These are phyloP conservation scores for Penicillium flavigenum DNA, from an alignment of 495 filamentous ascomycete species.

Conservation along the genomic window DNA sequence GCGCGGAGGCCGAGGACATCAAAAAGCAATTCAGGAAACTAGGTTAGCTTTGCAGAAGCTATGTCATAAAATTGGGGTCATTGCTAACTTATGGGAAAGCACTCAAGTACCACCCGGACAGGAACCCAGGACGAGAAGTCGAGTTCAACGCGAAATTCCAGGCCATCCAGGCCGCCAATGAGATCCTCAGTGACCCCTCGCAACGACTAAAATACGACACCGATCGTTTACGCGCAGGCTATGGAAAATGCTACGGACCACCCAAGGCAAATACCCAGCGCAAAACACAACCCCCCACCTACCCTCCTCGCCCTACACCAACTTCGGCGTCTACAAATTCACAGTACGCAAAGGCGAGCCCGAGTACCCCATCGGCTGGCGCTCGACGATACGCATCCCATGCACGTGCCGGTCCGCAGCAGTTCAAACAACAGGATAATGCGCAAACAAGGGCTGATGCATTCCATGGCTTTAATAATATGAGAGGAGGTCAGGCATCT, in stretches of 20 bases:
- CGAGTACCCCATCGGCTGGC: slow-evolving; percentile 49
- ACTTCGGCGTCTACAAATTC: slow-evolving; percentile 29
- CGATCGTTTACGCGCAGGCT: slow-evolving; percentile 55
- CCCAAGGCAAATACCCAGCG: slow-evolving; percentile 32
- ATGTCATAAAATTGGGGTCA: background rate
- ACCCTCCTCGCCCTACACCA: slow-evolving; percentile 18
- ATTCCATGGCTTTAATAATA: slow-evolving; percentile 68
- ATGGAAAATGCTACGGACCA: slow-evolving; percentile 41
- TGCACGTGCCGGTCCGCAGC: slow-evolving; percentile 43
- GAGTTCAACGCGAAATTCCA: slow-evolving; percentile 81
- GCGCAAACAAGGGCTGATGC: slow-evolving; percentile 56
- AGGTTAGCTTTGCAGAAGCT: slow-evolving; percentile 48
- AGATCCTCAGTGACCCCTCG: slow-evolving; percentile 70
- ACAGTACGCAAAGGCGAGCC: slow-evolving; percentile 26
- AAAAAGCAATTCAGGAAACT: slow-evolving; percentile 86
- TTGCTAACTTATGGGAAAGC: slow-evolving; percentile 48
- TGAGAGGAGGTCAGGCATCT: slow-evolving; percentile 47
- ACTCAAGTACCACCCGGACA: slow-evolving; percentile 83
- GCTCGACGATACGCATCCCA: slow-evolving; percentile 57
- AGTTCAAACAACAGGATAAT: slow-evolving; percentile 50
- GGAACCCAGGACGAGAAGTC: slow-evolving; percentile 77
- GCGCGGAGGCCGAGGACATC: slow-evolving; percentile 67
- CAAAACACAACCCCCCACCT: slow-evolving; percentile 27
- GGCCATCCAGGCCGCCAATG: slow-evolving; percentile 79
- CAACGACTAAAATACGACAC: slow-evolving; percentile 74